phyloP scores from a whole-genome alignment of 2,329 filamentous ascomycete genomes.

The Keithomyces neogunnii region DNA sequence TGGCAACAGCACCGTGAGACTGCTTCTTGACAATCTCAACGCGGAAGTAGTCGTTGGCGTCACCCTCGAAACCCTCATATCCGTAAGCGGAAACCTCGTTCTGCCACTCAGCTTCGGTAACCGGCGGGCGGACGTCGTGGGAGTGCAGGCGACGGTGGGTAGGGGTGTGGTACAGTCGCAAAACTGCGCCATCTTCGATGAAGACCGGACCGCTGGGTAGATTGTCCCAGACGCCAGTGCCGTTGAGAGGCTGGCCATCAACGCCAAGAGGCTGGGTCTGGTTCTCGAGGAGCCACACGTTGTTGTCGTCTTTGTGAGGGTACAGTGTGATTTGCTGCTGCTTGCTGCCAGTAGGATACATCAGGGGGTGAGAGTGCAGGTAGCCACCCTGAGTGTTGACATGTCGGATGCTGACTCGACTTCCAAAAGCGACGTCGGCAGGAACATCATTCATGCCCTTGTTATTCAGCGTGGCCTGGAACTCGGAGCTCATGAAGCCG shows the following conservation, averaged over 20 bases:
- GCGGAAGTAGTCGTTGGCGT: constrained; percentile 93
- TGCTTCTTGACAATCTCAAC: constrained; percentile 89
- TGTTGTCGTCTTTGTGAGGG: constrained; percentile 98
- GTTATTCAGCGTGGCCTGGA: constrained; percentile 93
- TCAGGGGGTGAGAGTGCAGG: constrained; percentile 90
- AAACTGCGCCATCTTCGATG: constrained; percentile 70
- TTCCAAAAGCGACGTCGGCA: constrained; percentile 84
- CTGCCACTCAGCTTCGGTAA: constrained; percentile 88
- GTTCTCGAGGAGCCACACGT: constrained; percentile 89
- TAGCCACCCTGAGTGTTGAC: constrained; percentile 98
- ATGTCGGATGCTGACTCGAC: constrained; percentile 78
- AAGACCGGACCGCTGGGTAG: constrained; percentile 50
- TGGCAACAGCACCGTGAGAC: constrained; percentile 70
- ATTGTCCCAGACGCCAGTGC: constrained; percentile 76
- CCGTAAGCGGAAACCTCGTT: constrained; percentile 96
- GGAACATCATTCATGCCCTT: constrained; percentile 95
- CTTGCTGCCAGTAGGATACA: constrained; percentile 97
- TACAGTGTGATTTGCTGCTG: constrained; percentile 98
- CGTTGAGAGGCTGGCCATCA: constrained; percentile 69
- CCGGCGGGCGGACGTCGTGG: constrained; percentile 80
- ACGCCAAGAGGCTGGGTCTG: constrained; percentile 80
- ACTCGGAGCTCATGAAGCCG: constrained; percentile 99
- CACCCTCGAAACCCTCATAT: constrained; percentile 91
- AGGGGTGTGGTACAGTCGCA: constrained; percentile 75
- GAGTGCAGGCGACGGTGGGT: constrained; percentile 91